These are phyloP conservation scores for Ophiostoma sp. DNA, from an alignment of 2,329 filamentous ascomycete genomes.

Conservation along the genomic window DNA sequence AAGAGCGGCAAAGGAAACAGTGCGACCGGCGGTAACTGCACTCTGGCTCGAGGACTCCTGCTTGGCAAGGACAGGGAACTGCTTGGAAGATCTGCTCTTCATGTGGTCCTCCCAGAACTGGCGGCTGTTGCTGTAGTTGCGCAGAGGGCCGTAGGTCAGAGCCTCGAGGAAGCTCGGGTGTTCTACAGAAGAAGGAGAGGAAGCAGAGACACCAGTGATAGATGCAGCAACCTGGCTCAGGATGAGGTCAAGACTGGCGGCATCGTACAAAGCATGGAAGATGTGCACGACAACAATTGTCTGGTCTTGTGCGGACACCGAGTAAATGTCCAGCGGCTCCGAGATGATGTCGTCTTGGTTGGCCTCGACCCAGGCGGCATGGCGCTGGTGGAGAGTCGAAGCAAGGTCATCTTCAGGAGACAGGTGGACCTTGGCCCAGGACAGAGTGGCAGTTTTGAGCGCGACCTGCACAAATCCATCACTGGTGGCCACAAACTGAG, in stretches of 20 bases:
- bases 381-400: conserved; percentile 35
- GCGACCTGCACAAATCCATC: conserved; percentile 75
- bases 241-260: conserved; percentile 66
- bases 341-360: conserved; percentile 47
- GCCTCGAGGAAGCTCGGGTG: conserved; percentile 54
- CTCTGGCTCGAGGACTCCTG: conserved; percentile 14
- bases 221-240: conserved; percentile 49
- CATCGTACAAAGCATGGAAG: conserved; percentile 86
- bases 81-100: conserved; percentile 31
- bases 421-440: conserved; percentile 41
- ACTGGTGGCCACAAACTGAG: conserved; percentile 64
- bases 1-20: conserved; percentile 41
- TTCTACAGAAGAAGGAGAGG: neutral
- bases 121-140: conserved; percentile 38
- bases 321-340: conserved; percentile 49
- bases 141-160: conserved; percentile 64
- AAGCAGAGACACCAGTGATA: too few relatives aligned
- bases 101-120: conserved; percentile 66
- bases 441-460: conserved; percentile 38
- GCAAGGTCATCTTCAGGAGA: conserved; percentile 34
- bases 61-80: conserved; percentile 25
- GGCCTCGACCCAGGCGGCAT: conserved; percentile 47
- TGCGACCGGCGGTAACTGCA: conserved; percentile 27
- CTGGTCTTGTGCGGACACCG: conserved; percentile 32
- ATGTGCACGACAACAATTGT: conserved; percentile 58